Evolutionary conservation across 352 stramenopile genomes (phyloP).

Genomic region (Peronospora destructor): DNA sequence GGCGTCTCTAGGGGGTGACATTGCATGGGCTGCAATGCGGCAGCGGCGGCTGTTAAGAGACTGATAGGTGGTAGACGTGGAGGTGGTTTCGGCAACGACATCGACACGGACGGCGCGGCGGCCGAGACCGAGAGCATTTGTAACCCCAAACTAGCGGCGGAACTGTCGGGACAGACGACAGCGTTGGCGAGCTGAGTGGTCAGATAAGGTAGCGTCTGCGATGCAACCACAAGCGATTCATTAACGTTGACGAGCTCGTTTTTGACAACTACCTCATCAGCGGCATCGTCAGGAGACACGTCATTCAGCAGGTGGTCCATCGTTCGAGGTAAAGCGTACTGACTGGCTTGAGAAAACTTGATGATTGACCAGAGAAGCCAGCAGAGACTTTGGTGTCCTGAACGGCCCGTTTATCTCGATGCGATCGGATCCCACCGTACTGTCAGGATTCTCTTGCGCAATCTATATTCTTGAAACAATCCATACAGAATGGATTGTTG

Average conservation of each 20-base stretch:
- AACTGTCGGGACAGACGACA: conserved; percentile 13
- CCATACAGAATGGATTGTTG: not conserved
- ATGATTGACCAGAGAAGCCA: conserved; percentile 12
- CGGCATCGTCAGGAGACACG: conserved; percentile 10
- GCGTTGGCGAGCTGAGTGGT: conserved; percentile 15
- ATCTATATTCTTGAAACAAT: conserved; percentile 2
- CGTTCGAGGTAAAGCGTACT: conserved; percentile 15
- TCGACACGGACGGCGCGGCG: conserved; percentile 2
- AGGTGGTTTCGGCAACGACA: conserved; percentile 2
- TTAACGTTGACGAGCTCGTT: conserved; percentile 1
- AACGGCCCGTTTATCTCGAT: conserved; percentile 15
- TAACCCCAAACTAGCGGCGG: conserved; percentile 19
- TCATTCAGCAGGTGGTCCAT: conserved; percentile 40
- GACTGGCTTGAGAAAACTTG: conserved; percentile 21
- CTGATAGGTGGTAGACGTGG: conserved; percentile 42
- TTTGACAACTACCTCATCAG: conserved; percentile 9
- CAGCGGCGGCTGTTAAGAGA: conserved; percentile 37
- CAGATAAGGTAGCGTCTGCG: conserved; percentile 17
- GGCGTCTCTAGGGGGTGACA: conserved; percentile 4
- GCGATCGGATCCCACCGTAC: conserved; percentile 9
- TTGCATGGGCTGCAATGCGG: conserved; percentile 30
- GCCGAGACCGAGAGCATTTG: conserved; percentile 30
- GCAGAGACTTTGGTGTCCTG: not conserved
- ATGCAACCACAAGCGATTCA: not conserved
- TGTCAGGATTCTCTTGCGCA: conserved; percentile 12